Base-by-base conservation (phyloP, 2,329 filamentous ascomycete genomes). In the Ophiostoma piceae region DNA sequence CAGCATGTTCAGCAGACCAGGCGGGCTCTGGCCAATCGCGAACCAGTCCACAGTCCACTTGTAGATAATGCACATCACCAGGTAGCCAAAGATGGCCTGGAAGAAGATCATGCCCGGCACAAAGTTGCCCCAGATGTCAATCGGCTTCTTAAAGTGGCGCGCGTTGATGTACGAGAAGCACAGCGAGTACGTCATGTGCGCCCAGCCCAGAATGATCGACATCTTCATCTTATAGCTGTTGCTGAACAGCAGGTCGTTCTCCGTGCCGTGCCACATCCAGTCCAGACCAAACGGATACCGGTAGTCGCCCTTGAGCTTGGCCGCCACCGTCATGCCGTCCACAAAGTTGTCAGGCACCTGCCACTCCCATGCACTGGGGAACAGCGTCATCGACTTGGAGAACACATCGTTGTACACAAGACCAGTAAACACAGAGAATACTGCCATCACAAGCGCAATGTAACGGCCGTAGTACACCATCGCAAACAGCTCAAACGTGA, bases 161-260 rank as follows among this genome's bases (percentile, higher is more conserved):
- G 93, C 94, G 78, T 99, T 99, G 84, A 97, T 87, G 77, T 91
- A 95, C 32, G 95, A 90, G 77, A 96, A 90, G 83, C 91, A 94
- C 65, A 99, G 87, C 22, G 95, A 98, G 82, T 97, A 99, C 2
- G 95, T 99, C 95, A 99, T 99, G 82, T 97, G 94, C 71, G 88
- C 88, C 95, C 96, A 99, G 79, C 96, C 95, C 74, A 99, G 86
- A 74, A 99, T 87, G 78, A 99, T 97, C 83, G 92, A 96, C 82
- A 99, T 91, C 85, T 99, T 99, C 95, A 99, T 99, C 89, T 99
- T 99, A 86, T 95, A 96, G 80, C 92, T 96, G 90, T 99, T 99
- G 79, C 88, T 91, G 82, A 99, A 99, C 67, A 99, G 86, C 26
- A 99, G 85, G 72, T 96, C 91, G 76, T 99, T 99, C 76, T 98